Evolutionary conservation across 2,329 filamentous ascomycete genomes (phyloP), one percentile per base, ranked within the genome.

Genomic region (Penicillium sp.): DNA sequence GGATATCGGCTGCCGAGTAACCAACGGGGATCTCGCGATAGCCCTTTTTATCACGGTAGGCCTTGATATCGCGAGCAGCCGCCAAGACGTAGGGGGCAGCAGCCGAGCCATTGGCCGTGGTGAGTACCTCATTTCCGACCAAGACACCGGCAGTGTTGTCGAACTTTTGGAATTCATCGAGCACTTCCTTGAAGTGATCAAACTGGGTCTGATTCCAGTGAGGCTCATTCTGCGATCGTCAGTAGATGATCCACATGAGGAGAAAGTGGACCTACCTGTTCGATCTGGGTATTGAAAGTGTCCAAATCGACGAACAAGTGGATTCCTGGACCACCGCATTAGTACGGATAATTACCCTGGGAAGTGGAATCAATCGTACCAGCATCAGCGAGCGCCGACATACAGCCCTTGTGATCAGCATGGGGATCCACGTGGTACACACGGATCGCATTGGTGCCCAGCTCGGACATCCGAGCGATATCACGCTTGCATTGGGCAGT

Each of bases 1-100:
- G 83, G 68, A 95, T 93, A 72, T 95, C 91, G 38, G 91, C 90
- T 11, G 91, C 91, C 9, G 90, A 92, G 77, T 96, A 96, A 53
- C 92, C 92, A 56, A 95, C 81, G 11, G 91, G 91, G 62, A 96
- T 91, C 41, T 87, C 79, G 64, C 92, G 88, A 75, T 94, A 95
- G 10, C 83, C 82, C 77, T 92, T 89, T 52, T 79, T 77, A 67
- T 90, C 82, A 57, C 90, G 84, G 76, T 96, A 92, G 7, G 86
- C 85, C 78, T 95, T 95, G 78, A 95, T 81, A 72, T 96, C 91
- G 60, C 88, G 85, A 45, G 86, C 84, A 29, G 91, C 89, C 49
- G 91, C 88, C 75, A 95, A 92, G 76, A 95, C 86, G 71, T 87
- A 96, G 2, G 91, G 90, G 9, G 91, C 91, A 33, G 88, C 88